Conservation (phyloP, 176 grass and related monocot genomes). For the Hordeum vulgare region DNA sequence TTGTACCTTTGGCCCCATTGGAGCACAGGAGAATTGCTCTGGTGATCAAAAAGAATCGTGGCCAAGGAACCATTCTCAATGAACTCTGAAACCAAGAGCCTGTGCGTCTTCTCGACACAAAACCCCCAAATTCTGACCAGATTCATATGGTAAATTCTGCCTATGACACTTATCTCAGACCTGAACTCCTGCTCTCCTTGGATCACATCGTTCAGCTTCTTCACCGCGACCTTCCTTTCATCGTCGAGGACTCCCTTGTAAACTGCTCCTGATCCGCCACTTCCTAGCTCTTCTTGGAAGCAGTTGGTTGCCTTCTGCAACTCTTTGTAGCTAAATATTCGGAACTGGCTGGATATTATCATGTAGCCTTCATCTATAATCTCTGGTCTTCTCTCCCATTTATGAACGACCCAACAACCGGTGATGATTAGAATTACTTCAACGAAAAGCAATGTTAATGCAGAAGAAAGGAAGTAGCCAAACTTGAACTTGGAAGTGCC, state of each 20-base stretch:
- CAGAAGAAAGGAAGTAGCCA: conserved; percentile 55
- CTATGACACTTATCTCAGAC: conserved; percentile 47
- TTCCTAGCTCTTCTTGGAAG: conserved; percentile 45
- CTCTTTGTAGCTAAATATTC: conserved; percentile 56
- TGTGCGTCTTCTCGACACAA: conserved; percentile 29
- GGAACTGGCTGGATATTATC: conserved; percentile 32
- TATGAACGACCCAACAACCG: conserved; percentile 32
- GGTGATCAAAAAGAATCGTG: conserved; percentile 15
- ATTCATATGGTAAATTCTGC: conserved; percentile 56
- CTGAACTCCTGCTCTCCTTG: conserved; percentile 55
- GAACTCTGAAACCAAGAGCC: conserved; percentile 46
- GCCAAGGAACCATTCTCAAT: conserved; percentile 51
- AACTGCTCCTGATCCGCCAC: conserved; percentile 34
- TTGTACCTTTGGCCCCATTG: conserved; percentile 44
- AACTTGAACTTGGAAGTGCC: not conserved
- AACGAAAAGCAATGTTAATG: conserved; percentile 28
- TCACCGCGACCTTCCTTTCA: conserved; percentile 39
- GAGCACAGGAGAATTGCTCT: not conserved
- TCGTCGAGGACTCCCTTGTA: conserved; percentile 50
- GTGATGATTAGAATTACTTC: conserved; percentile 26
- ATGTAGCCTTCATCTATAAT: conserved; percentile 18
- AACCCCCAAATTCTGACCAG: conserved; percentile 40
- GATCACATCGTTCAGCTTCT: conserved; percentile 34
- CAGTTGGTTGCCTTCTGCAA: conserved; percentile 35
- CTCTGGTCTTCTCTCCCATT: conserved; percentile 8